Conservation (phyloP, 2,329 filamentous ascomycete species). For the Botryotinia convoluta region DNA sequence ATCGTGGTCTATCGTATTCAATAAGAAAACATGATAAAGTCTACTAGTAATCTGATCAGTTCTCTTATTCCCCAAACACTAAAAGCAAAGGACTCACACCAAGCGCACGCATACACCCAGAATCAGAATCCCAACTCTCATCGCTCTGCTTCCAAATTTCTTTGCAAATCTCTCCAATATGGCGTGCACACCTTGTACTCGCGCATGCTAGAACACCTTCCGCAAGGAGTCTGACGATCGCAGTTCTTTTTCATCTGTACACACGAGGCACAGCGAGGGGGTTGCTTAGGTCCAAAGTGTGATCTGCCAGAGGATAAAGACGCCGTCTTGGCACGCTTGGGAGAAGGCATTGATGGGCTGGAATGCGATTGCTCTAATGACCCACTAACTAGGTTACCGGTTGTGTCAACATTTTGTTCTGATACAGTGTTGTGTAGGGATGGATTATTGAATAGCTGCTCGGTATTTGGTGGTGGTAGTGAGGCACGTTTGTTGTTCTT, state of each 20-base stretch:
- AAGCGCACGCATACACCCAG: neutral
- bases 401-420: neutral
- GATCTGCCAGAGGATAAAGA: neutral
- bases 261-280: neutral
- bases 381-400: fast-evolving
- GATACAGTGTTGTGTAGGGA: neutral
- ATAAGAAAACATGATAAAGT: fast-evolving
- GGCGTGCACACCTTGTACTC: neutral
- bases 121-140: neutral
- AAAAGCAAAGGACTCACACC: neutral
- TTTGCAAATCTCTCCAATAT: neutral
- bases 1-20: neutral
- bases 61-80: neutral
- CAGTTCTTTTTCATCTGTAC: neutral
- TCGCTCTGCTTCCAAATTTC: neutral
- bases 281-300: neutral
- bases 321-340: neutral
- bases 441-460: neutral
- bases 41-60: neutral
- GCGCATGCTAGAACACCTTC: neutral
- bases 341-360: neutral
- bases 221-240: constrained; percentile 1
- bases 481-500: neutral
- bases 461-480: neutral
- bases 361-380: neutral